These are phyloP conservation scores for Cucurbita ficifolia DNA, from an alignment of 306 rosid genomes.

Conservation along the genomic window DNA sequence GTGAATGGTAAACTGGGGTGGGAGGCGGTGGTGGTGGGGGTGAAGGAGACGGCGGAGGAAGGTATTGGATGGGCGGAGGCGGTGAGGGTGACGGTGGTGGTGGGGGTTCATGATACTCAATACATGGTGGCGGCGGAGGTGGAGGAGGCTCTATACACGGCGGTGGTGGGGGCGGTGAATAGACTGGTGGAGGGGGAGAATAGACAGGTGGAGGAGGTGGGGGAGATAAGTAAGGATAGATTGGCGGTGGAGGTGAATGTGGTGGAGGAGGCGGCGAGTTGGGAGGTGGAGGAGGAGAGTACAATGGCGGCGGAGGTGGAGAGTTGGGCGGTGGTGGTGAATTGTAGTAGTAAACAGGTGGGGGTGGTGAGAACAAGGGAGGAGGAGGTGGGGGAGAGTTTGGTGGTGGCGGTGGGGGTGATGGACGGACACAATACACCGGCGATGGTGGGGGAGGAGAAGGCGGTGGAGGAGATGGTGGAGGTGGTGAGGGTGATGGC, in stretches of 20 bases:
- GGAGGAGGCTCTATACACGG: conserved; percentile 27
- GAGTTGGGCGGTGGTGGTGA: conserved; percentile 65
- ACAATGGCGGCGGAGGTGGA: conserved; percentile 38
- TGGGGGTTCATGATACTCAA: conserved; percentile 15
- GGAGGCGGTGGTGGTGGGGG: conserved; percentile 12
- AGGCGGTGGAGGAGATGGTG: conserved; percentile 26
- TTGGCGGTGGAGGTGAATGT: conserved; percentile 25
- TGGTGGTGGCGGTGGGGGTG: conserved; percentile 66
- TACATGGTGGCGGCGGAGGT: conserved; percentile 35
- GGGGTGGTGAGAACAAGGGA: conserved; percentile 10
- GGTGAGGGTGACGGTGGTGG: conserved; percentile 37
- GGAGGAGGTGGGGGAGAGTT: conserved; percentile 59
- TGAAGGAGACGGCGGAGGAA: conserved; percentile 12
- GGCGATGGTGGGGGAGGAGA: conserved; percentile 17
- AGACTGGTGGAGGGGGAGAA: conserved; percentile 22
- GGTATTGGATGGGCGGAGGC: conserved; percentile 22
- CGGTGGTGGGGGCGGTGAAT: conserved; percentile 23
- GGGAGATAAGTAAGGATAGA: conserved; percentile 14
- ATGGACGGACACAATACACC: conserved; percentile 37
- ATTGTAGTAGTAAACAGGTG: conserved; percentile 29
- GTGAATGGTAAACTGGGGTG: conserved; percentile 21
- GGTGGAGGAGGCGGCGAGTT: conserved; percentile 41
- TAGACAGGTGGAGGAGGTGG: conserved; percentile 27
- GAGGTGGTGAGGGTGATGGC: conserved; percentile 14
- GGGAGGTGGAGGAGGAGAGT: conserved; percentile 18